phyloP scores from a whole-genome alignment of 768 basidiomycete species.

The Leccinellum luteum region DNA sequence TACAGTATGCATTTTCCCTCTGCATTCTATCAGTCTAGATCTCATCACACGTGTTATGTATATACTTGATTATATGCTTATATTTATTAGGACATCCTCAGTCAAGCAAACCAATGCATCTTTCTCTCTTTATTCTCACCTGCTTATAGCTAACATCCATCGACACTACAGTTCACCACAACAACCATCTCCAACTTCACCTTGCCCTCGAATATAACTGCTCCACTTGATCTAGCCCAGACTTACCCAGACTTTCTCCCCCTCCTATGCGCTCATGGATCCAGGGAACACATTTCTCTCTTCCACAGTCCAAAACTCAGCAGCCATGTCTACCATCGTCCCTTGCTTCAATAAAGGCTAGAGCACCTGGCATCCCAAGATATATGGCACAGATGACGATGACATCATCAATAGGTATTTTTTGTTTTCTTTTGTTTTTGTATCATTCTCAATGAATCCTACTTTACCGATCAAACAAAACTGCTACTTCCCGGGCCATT shows the following conservation, averaged over 20 bases:
- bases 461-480: slow-evolving; percentile 96
- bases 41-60: slow-evolving; percentile 48
- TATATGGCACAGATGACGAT: slow-evolving; percentile 91
- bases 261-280: slow-evolving; percentile 66
- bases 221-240: slow-evolving; percentile 68
- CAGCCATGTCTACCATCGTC: slow-evolving; percentile 68
- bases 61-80: neutral
- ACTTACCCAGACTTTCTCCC: slow-evolving; percentile 73
- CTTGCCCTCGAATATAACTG: slow-evolving; percentile 81
- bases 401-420: too few relatives aligned
- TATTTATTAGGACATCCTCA: slow-evolving; percentile 62
- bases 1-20: slow-evolving; percentile 56
- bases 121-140: slow-evolving; percentile 63
- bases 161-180: slow-evolving; percentile 52
- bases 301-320: slow-evolving; percentile 87
- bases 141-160: slow-evolving; percentile 70
- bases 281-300: slow-evolving; percentile 72
- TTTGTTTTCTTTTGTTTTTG: too few relatives aligned
- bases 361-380: slow-evolving; percentile 98
- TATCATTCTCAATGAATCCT: slow-evolving; percentile 87
- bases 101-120: slow-evolving; percentile 71
- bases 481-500: slow-evolving; percentile 85
- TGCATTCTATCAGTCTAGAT: slow-evolving; percentile 52
- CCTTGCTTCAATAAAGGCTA: slow-evolving; percentile 98
- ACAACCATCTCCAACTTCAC: slow-evolving; percentile 61